These are phyloP conservation scores for Colletotrichum sansevieriae DNA, from an alignment of 2,329 filamentous ascomycete genomes.

Conservation along the genomic window DNA sequence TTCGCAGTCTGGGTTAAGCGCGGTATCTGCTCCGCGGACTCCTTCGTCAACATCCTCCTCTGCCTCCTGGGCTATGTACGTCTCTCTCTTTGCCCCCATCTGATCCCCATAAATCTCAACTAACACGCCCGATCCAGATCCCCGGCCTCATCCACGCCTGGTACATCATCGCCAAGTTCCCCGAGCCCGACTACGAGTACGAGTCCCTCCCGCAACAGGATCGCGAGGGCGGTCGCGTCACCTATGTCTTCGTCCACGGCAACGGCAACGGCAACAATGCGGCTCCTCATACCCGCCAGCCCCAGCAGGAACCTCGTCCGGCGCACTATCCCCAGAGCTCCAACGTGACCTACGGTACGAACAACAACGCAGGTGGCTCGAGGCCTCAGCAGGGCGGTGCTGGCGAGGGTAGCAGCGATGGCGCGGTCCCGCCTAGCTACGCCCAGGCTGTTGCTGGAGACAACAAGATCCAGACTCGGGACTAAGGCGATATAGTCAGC, in stretches of 20 bases:
- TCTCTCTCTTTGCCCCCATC: conserved; percentile 33
- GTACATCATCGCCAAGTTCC: conserved; percentile 96
- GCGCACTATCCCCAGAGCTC: conserved; percentile 48
- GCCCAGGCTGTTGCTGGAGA: conserved; percentile 87
- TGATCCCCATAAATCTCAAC: conserved; percentile 51
- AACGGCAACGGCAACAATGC: conserved; percentile 47
- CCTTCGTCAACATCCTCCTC: conserved; percentile 94
- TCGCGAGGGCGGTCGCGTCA: conserved; percentile 70
- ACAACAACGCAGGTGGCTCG: conserved; percentile 45
- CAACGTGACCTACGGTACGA: conserved; percentile 63
- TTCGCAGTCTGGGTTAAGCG: conserved; percentile 91
- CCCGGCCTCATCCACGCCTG: conserved; percentile 94
- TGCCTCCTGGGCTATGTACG: conserved; percentile 78
- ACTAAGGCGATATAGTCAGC: conserved; percentile 55
- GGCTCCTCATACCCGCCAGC: conserved; percentile 48
- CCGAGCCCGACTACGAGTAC: conserved; percentile 81
- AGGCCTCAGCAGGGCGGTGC: conserved; percentile 50
- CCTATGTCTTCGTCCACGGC: conserved; percentile 81
- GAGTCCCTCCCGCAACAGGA: conserved; percentile 70
- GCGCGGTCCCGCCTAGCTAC: conserved; percentile 82
- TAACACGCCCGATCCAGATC: conserved; percentile 59
- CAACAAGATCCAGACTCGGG: conserved; percentile 84
- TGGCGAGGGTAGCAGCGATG: conserved; percentile 59
- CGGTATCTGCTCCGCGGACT: conserved; percentile 92
- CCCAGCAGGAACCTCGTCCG: conserved; percentile 50